phyloP scores from a whole-genome alignment of 257 asterid species.

The Thymus quinquecostatus region DNA sequence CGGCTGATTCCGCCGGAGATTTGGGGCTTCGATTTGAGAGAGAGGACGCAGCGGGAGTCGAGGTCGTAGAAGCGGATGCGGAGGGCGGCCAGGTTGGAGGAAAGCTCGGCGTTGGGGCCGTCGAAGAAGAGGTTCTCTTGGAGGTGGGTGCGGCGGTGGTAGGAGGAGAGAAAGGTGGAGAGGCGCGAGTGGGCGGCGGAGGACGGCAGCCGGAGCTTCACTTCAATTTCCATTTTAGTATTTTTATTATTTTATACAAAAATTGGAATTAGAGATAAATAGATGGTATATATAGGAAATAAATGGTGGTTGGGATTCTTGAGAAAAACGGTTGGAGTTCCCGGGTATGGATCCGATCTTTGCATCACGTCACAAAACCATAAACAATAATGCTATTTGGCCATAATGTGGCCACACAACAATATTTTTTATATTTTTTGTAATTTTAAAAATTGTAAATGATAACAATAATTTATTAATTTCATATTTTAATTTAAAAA shows the following conservation, averaged over 20 bases:
- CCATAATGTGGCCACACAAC: too few relatives aligned
- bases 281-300: neutral
- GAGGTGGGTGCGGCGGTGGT: slow-evolving; percentile 66
- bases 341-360: neutral
- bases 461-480: too few relatives aligned
- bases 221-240: slow-evolving; percentile 75
- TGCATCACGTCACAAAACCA: too few relatives aligned
- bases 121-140: slow-evolving; percentile 91
- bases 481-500: too few relatives aligned
- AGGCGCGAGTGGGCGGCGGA: slow-evolving; percentile 65
- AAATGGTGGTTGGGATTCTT: slow-evolving; percentile 18
- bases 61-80: slow-evolving; percentile 96
- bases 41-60: slow-evolving; percentile 67
- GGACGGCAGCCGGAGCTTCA: slow-evolving; percentile 76
- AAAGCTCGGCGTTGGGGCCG: slow-evolving; percentile 66
- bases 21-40: slow-evolving; percentile 72
- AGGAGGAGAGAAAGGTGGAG: slow-evolving; percentile 61
- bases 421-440: too few relatives aligned
- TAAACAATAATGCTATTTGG: too few relatives aligned
- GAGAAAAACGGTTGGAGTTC: neutral
- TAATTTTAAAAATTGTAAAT: too few relatives aligned
- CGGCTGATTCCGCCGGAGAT: slow-evolving; percentile 77
- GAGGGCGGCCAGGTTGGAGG: slow-evolving; percentile 78
- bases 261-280: slow-evolving; percentile 20
- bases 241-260: neutral